Conservation (phyloP, 1,284 basidiomycete species). For the Ganoderma leucocontextum region DNA sequence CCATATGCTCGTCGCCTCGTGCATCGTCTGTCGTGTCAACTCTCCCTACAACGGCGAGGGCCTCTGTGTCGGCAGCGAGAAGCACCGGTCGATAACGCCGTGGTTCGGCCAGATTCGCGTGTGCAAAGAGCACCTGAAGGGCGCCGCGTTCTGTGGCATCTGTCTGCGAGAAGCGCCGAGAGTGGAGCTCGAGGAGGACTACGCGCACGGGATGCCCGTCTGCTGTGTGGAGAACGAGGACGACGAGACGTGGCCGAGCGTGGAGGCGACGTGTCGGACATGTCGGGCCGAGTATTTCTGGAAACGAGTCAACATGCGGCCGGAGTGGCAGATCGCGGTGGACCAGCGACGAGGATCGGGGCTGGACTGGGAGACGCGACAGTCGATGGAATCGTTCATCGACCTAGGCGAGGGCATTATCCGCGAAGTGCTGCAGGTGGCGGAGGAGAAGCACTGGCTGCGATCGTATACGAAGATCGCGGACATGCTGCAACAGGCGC, state of each 20-base stretch:
- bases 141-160: constrained; percentile 64
- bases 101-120: constrained; percentile 56
- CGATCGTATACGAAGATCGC: constrained; percentile 66
- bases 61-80: constrained; percentile 57
- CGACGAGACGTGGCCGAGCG: constrained; percentile 67
- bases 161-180: constrained; percentile 69
- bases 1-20: constrained; percentile 52
- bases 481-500: constrained; percentile 70
- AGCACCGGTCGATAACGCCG: constrained; percentile 51
- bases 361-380: constrained; percentile 73
- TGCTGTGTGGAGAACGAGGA: constrained; percentile 75
- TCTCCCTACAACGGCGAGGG: constrained; percentile 51
- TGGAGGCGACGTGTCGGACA: constrained; percentile 69
- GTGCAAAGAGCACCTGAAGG: constrained; percentile 71
- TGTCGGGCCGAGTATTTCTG: constrained; percentile 71
- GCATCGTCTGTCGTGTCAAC: constrained; percentile 77
- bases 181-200: constrained; percentile 50
- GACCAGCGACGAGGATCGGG: constrained; percentile 55
- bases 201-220: constrained; percentile 46
- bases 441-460: constrained; percentile 76
- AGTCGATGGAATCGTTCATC: constrained; percentile 68
- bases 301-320: constrained; percentile 54
- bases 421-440: constrained; percentile 63
- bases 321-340: constrained; percentile 65
- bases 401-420: constrained; percentile 78